Evolutionary conservation across 768 basidiomycete genomes (phyloP).

Genomic region (Kwoniella pini): DNA sequence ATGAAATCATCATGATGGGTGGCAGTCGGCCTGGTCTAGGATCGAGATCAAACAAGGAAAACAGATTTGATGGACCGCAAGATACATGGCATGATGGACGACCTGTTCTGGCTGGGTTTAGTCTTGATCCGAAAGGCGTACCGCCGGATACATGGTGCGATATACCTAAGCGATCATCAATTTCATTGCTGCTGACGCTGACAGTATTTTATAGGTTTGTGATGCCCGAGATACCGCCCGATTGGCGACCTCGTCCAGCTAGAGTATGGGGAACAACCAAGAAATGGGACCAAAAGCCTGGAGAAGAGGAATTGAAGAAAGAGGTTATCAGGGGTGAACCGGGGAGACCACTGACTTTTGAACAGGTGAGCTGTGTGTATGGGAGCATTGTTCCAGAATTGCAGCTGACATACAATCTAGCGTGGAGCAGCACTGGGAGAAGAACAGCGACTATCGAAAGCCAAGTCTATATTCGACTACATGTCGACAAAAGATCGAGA

Average conservation of each 20-base stretch:
- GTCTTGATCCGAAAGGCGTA: slow-evolving; percentile 58
- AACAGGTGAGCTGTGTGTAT: slow-evolving; percentile 60
- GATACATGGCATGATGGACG: slow-evolving; percentile 70
- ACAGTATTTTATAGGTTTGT: slow-evolving; percentile 76
- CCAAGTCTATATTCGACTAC: slow-evolving; percentile 83
- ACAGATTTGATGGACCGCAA: slow-evolving; percentile 15
- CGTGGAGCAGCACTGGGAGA: slow-evolving; percentile 83
- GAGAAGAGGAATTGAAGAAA: slow-evolving; percentile 33
- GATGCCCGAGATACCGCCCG: slow-evolving; percentile 74
- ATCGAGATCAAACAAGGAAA: neutral
- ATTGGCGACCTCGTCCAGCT: slow-evolving; percentile 81
- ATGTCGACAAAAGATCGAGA: slow-evolving; percentile 90
- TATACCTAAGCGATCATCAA: slow-evolving; percentile 11
- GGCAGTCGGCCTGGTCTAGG: slow-evolving; percentile 9
- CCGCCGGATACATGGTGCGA: slow-evolving; percentile 54
- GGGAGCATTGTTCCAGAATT: neutral
- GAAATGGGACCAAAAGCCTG: slow-evolving; percentile 47
- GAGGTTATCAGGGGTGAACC: slow-evolving; percentile 36
- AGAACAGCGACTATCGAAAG: slow-evolving; percentile 60
- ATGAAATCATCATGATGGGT: slow-evolving; percentile 58
- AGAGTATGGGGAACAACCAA: slow-evolving; percentile 65
- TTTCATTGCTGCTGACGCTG: too few species aligned
- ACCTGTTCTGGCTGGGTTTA: slow-evolving; percentile 73
- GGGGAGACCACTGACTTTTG: slow-evolving; percentile 69
- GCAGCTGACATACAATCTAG: slow-evolving; percentile 56